Evolutionary conservation across 768 basidiomycete species (phyloP), one percentile per base, ranked within the genome.

Genomic region (Pleurotus cornucopiae): DNA sequence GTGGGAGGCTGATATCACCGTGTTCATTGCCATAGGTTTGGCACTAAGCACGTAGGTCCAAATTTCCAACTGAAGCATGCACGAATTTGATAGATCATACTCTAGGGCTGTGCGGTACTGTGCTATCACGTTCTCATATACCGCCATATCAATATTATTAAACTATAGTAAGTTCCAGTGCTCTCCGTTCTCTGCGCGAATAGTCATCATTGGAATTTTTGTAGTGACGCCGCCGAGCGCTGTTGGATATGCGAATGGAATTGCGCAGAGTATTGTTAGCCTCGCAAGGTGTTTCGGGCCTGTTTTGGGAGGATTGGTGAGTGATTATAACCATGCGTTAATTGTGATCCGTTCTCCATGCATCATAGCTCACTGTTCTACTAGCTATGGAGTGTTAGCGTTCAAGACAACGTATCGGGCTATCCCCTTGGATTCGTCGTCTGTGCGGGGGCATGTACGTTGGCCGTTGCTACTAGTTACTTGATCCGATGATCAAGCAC

Each of bases 181-280:
- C 30, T 34, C 11, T 34, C 30, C 30, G 30, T 34, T 34, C 9
- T 34, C 30, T 34, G 30, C 30, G 30, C 30, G 9, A 34, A 9
- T 34, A 11, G 7, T 7, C 30, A 30, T 61, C 56, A 46, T 57
- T 46, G 56, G 46, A 57, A 11, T 34, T 9, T 34, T 34, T 34
- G 9, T 34, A 94, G 91, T 96, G 89, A 92, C 94, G 0, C 94
- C 96, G 2, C 93, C 94, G 1, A 79, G 80, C 39, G 85, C 92
- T 6, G 84, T 98, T 40, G 92, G 94, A 5, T 84, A 92, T 57
- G 92, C 96, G 7, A 99, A 98, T 66, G 97, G 96, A 14, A 84
- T 96, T 18, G 97, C 94, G 0, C 97, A 99, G 70, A 94, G 92
- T 64, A 89, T 93, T 30, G 95, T 96, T 60, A 94, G 92, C 60